phyloP scores from a whole-genome alignment of 192 early-diverging fungal genomes.

The Backusella circina region DNA sequence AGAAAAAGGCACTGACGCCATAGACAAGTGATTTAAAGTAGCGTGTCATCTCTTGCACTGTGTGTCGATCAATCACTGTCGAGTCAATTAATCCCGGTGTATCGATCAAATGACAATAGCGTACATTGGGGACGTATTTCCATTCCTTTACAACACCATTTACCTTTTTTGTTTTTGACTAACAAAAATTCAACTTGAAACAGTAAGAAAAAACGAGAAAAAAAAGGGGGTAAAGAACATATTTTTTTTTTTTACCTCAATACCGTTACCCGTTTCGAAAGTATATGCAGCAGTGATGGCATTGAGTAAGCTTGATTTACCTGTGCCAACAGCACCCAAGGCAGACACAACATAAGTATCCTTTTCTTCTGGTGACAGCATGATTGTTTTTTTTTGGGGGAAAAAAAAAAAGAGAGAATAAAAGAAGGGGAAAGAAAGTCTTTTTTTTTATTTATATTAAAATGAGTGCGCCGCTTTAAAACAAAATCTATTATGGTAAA shows the following conservation, averaged over 20 bases:
- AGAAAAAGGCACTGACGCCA: slow-evolving; percentile 52
- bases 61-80: slow-evolving; percentile 36
- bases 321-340: slow-evolving; percentile 46
- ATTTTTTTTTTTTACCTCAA: slow-evolving; percentile 33
- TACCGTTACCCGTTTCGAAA: slow-evolving; percentile 40
- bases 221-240: neutral
- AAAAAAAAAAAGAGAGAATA: neutral
- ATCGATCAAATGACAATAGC: slow-evolving; percentile 32
- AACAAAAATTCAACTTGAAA: neutral
- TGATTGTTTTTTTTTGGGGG: neutral
- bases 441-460: neutral
- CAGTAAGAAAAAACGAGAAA: slow-evolving; percentile 12
- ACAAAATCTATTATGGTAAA: neutral
- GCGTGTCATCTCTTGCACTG: slow-evolving; percentile 44
- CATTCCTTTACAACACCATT: slow-evolving; percentile 22
- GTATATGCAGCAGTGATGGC: slow-evolving; percentile 45
- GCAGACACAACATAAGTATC: slow-evolving; percentile 28
- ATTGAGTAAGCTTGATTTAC: slow-evolving; percentile 49
- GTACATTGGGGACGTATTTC: slow-evolving; percentile 8
- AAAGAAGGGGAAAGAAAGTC: neutral
- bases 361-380: slow-evolving; percentile 6
- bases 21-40: slow-evolving; percentile 46
- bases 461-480: neutral
- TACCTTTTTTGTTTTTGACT: slow-evolving; percentile 28
- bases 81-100: slow-evolving; percentile 50